Percentiles rank a stretch among this genome's conserved stretches.
phyloP scores from a whole-genome alignment of 306 rosid genomes.

The Quercus variabilis region DNA sequence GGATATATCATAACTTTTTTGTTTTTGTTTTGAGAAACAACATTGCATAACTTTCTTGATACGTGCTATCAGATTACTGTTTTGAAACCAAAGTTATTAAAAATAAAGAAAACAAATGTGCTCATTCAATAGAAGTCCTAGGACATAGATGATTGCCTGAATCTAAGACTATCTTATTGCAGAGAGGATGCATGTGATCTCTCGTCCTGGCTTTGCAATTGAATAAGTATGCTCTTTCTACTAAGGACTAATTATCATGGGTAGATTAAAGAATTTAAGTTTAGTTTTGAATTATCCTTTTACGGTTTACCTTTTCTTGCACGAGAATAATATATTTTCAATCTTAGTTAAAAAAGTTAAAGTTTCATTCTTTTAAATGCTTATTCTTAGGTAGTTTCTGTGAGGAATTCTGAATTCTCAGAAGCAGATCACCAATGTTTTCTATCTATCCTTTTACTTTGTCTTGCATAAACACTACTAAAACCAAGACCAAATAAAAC shows the following conservation, averaged over 20 bases:
- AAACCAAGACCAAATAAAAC: too few relatives aligned
- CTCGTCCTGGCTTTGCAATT: conserved; percentile 1
- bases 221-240: neutral
- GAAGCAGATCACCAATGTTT: neutral
- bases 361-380: too few relatives aligned
- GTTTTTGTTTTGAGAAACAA: too few relatives aligned
- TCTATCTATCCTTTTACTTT: neutral
- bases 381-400: neutral
- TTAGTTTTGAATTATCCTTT: too few relatives aligned
- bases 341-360: too few relatives aligned
- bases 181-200: conserved; percentile 4
- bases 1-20: too few relatives aligned
- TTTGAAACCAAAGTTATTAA: neutral
- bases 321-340: too few relatives aligned
- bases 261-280: too few relatives aligned
- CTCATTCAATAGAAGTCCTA: neutral
- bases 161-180: neutral
- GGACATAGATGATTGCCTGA: conserved; percentile 1
- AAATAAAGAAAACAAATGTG: neutral
- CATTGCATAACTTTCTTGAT: neutral
- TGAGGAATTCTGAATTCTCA: neutral
- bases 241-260: neutral
- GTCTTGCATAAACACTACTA: neutral
- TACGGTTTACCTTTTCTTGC: too few relatives aligned
- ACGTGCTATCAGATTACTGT: neutral